Evolutionary conservation across 139 green algal species (phyloP).

Genomic region (Chlorella sp.): DNA sequence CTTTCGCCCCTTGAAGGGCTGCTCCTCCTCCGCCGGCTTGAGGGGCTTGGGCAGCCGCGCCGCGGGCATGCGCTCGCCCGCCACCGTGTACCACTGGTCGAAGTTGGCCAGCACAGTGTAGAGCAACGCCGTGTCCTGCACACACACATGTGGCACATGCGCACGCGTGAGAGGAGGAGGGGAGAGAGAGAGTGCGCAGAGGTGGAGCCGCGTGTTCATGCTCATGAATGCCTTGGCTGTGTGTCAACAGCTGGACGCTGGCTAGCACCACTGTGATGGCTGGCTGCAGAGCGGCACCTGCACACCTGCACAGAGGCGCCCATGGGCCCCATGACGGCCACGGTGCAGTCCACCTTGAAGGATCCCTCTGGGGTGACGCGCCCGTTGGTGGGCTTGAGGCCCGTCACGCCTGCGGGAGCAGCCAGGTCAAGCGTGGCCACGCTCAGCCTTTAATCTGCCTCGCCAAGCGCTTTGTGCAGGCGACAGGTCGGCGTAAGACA

Average conservation of each 20-base stretch:
- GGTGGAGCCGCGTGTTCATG: too few species aligned
- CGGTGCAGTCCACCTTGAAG: slow-evolving; percentile 23
- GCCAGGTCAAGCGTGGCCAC: too few species aligned
- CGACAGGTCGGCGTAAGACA: too few species aligned
- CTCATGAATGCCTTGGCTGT: too few species aligned
- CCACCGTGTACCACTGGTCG: slow-evolving; percentile 3
- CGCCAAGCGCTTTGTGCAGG: too few species aligned
- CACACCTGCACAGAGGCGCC: slow-evolving; percentile 34
- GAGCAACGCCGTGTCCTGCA: slow-evolving; percentile 2
- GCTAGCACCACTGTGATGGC: too few species aligned
- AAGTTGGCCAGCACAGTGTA: not conserved
- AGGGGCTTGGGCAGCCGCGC: not conserved
- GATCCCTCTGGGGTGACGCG: slow-evolving; percentile 21
- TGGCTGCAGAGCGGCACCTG: too few species aligned
- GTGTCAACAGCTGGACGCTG: too few species aligned
- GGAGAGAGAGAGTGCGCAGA: too few species aligned
- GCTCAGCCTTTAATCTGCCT: too few species aligned
- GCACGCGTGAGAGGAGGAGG: too few species aligned
- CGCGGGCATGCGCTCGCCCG: not conserved
- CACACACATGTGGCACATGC: not conserved
- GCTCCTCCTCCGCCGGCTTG: not conserved
- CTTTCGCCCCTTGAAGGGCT: not conserved
- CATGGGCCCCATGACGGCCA: slow-evolving; percentile 42
- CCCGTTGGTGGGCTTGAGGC: slow-evolving; percentile 67
- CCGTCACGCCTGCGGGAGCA: too few species aligned